Evolutionary conservation across 805 yeast genomes (phyloP), one percentile per base, ranked within the genome.

Genomic region (Ogataea minuta): DNA sequence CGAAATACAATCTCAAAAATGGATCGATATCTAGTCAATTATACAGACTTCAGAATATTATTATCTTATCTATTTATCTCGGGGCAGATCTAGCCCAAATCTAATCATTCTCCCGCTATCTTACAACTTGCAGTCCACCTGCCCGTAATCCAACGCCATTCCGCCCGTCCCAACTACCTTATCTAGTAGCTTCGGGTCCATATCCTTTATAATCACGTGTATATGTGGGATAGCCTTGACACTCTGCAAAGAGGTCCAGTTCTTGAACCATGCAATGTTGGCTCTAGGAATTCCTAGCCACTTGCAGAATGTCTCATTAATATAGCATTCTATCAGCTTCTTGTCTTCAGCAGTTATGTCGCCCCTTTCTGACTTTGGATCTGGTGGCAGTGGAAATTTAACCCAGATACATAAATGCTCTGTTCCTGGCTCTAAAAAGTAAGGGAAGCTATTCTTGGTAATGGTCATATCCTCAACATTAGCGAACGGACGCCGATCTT

Each of bases 231-330:
- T 64, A 21, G 75, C 68, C 47, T 67, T 71, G 5, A 84, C 81
- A 55, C 88, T 81, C 56, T 84, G 93, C 28, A 84, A 57, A 6
- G 72, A 68, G 6, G 81, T 73, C 76, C 84, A 83, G 55, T 84
- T 84, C 48, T 83, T 71, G 59, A 84, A 84, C 91, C 91, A 84
- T 2, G 68, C 55, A 30, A 74, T 50, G 27, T 74, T 61, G 4
- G 68, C 63, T 19, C 65, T 52, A 6, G 60, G 52, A 11, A 67
- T 54, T 8, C 69, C 72, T 27, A 76, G 60, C 23, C 63, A 62
- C 20, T 67, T 58, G n/a, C 69, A 62, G 41, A 83, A 73, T 4
- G 81, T 79, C 34, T 61, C 57, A 3, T 64, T 54, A 9, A 84
- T 63, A 40, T 74, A 73, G 15, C 44, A 48, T 34, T 73, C 71